Conservation (phyloP, 805 yeast species). For the Hanseniaspora jakobsenii region DNA sequence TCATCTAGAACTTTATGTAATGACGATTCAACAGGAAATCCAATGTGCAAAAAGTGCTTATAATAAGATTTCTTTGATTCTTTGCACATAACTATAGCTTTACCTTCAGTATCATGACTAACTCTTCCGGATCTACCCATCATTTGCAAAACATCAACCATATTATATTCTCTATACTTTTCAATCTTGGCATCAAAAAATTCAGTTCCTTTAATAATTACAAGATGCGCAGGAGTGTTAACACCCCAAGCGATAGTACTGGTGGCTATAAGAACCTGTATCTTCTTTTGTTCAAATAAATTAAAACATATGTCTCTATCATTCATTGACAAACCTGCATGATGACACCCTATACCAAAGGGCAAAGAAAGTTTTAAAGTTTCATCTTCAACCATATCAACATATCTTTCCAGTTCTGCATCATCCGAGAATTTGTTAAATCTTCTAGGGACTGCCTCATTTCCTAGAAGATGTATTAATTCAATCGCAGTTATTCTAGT, state of each 20-base stretch:
- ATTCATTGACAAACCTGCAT: slow-evolving; percentile 87
- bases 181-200: slow-evolving; percentile 88
- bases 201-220: slow-evolving; percentile 91
- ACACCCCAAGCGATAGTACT: slow-evolving; percentile 99
- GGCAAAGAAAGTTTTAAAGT: slow-evolving; percentile 61
- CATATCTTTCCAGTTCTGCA: slow-evolving; percentile 62
- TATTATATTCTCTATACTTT: slow-evolving; percentile 86
- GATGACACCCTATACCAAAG: slow-evolving; percentile 85
- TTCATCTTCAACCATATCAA: slow-evolving; percentile 83
- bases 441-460: slow-evolving; percentile 42
- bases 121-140: slow-evolving; percentile 99
- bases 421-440: slow-evolving; percentile 64
- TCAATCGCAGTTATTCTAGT: slow-evolving; percentile 74
- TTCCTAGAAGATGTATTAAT: slow-evolving; percentile 59
- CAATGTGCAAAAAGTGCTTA: slow-evolving; percentile 74
- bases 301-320: slow-evolving; percentile 84
- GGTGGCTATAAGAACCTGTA: slow-evolving; percentile 85
- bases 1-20: slow-evolving; percentile 70
- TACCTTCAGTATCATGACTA: slow-evolving; percentile 85
- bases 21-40: slow-evolving; percentile 89
- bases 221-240: slow-evolving; percentile 96
- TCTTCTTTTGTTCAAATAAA: slow-evolving; percentile 69
- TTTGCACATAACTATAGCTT: slow-evolving; percentile 80
- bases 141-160: slow-evolving; percentile 91
- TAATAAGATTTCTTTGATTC: slow-evolving; percentile 76